Evolutionary conservation across 768 basidiomycete genomes (phyloP).

Genomic region (Amylocystis lapponica): DNA sequence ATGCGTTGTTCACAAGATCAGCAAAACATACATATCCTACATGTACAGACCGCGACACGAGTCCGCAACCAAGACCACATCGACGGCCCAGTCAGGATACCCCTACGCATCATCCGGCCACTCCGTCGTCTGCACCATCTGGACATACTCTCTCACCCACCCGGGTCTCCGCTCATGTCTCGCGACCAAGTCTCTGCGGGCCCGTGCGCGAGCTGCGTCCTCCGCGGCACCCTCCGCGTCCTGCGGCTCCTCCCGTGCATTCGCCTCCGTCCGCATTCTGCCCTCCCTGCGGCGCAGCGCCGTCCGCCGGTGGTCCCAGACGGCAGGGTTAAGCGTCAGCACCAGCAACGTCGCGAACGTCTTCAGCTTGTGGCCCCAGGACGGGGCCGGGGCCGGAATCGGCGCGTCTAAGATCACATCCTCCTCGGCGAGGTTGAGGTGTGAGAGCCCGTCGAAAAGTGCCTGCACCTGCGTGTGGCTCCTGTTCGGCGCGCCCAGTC

Average conservation of each 20-base stretch:
- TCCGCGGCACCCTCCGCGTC: conserved; percentile 26
- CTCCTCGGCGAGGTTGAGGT: conserved; percentile 51
- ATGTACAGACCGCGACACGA: no score
- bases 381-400: conserved; percentile 33
- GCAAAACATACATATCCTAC: no score
- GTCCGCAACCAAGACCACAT: background rate
- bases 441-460: conserved; percentile 47
- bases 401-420: conserved; percentile 41
- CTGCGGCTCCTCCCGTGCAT: conserved; percentile 25
- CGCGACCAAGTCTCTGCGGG: conserved; percentile 39
- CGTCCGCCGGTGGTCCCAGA: conserved; percentile 63
- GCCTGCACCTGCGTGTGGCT: conserved; percentile 25
- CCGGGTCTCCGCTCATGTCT: conserved; percentile 46
- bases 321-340: conserved; percentile 64
- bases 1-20: no score
- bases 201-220: conserved; percentile 25
- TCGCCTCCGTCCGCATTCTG: conserved; percentile 59
- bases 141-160: conserved; percentile 64
- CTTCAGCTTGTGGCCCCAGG: conserved; percentile 40
- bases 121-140: conserved; percentile 56
- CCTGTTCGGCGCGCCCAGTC: conserved; percentile 21
- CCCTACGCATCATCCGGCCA: conserved; percentile 62
- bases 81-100: background rate
- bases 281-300: conserved; percentile 61
- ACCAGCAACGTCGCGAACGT: conserved; percentile 54